Conservation (phyloP, 371 early-diverging fungal species). For the Rhizopus arrhizus region DNA sequence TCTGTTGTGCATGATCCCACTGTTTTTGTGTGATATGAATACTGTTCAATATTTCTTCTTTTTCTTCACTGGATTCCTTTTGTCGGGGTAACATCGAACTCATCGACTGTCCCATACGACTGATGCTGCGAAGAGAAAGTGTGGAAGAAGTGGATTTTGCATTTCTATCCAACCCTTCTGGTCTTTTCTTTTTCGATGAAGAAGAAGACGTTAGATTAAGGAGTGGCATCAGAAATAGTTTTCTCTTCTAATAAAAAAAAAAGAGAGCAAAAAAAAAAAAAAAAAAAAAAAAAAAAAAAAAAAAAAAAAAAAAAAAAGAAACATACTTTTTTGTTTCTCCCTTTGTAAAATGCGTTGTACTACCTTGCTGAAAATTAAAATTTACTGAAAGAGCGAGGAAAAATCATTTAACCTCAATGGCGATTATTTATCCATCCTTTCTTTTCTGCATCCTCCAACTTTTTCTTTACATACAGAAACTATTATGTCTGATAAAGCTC, state of each 20-base stretch:
- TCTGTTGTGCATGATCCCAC: conserved; percentile 15
- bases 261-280: conserved; percentile 2
- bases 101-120: conserved; percentile 25
- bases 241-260: background rate
- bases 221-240: conserved; percentile 6
- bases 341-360: too few species aligned
- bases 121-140: conserved; percentile 15
- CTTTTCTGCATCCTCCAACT: too few species aligned
- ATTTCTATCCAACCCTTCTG: conserved; percentile 83
- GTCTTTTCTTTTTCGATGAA: conserved; percentile 71
- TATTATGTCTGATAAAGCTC: too few species aligned
- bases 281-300: conserved; percentile 5
- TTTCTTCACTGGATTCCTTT: conserved; percentile 1
- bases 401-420: too few species aligned
- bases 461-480: too few species aligned
- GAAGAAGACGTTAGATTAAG: conserved; percentile 4
- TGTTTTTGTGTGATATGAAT: background rate
- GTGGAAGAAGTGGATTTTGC: background rate
- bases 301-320: background rate
- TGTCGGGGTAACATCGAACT: conserved; percentile 12
- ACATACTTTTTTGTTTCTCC: too few species aligned
- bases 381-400: too few species aligned
- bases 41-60: conserved; percentile 1
- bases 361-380: too few species aligned
- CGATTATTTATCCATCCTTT: too few species aligned